Conservation (phyloP, 2,329 filamentous ascomycete species). For the Colletotrichum sidae region DNA sequence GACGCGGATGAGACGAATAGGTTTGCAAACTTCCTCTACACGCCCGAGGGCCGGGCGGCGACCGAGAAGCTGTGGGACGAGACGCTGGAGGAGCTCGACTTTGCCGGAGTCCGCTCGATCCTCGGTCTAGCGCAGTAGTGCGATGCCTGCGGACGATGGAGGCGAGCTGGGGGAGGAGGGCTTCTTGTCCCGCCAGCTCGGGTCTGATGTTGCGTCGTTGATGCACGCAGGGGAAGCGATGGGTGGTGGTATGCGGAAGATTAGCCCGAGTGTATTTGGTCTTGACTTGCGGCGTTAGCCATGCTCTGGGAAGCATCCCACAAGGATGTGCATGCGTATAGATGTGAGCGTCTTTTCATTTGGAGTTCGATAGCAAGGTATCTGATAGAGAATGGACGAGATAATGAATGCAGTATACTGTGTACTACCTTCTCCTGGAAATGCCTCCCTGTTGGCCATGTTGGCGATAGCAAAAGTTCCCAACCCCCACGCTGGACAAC, state of each 20-base stretch:
- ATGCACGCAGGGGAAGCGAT: background rate
- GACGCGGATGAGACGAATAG: slow-evolving; percentile 42
- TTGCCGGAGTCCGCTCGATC: slow-evolving; percentile 38
- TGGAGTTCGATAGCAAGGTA: no score
- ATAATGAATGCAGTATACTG: no score
- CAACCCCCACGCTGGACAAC: no score
- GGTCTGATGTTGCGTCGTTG: background rate
- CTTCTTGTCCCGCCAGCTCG: slow-evolving; percentile 1
- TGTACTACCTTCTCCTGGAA: no score
- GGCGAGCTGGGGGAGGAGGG: background rate
- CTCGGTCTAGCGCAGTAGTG: slow-evolving; percentile 15
- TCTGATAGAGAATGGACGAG: no score
- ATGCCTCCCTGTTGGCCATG: no score
- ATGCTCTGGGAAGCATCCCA: no score
- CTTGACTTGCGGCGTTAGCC: no score
- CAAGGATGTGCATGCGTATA: no score
- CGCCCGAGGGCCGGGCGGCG: slow-evolving; percentile 23
- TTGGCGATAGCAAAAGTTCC: slow-evolving; percentile 7
- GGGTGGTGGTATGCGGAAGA: slow-evolving; percentile 11
- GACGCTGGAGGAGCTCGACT: slow-evolving; percentile 38
- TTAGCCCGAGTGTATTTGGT: no score
- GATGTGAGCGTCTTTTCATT: no score
- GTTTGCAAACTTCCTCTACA: slow-evolving; percentile 32
- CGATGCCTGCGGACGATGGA: background rate
- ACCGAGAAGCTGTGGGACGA: slow-evolving; percentile 37